phyloP scores from a whole-genome alignment of 768 basidiomycete species.

The Floccularia luteovirens region DNA sequence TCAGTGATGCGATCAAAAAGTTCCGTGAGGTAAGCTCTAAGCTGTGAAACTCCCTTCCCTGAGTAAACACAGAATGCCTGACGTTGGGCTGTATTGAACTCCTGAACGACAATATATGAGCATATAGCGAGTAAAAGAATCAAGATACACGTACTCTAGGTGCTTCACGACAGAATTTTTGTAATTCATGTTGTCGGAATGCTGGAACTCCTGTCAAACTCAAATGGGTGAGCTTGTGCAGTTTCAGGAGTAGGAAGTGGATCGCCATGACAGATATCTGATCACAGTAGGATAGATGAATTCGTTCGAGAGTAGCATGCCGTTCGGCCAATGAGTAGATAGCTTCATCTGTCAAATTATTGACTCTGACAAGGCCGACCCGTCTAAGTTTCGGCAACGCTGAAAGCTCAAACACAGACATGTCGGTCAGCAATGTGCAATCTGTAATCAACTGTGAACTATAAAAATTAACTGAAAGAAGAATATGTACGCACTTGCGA shows the following conservation, averaged over 20 bases:
- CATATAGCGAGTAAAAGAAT: no score
- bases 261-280: slow-evolving; percentile 90
- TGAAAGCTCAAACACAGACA: slow-evolving; percentile 90
- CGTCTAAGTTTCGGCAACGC: slow-evolving; percentile 84
- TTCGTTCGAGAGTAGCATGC: slow-evolving; percentile 83
- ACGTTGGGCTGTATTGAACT: slow-evolving; percentile 87
- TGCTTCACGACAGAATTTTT: slow-evolving; percentile 83
- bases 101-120: no score
- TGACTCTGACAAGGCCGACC: slow-evolving; percentile 91
- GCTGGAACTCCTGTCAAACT: slow-evolving; percentile 96
- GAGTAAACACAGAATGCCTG: slow-evolving; percentile 95
- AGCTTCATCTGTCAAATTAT: slow-evolving; percentile 89
- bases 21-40: slow-evolving; percentile 74
- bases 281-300: slow-evolving; percentile 96
- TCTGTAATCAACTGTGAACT: slow-evolving; percentile 35
- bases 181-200: slow-evolving; percentile 79
- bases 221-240: slow-evolving; percentile 90
- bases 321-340: slow-evolving; percentile 84
- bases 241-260: slow-evolving; percentile 80
- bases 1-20: slow-evolving; percentile 72
- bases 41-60: slow-evolving; percentile 77
- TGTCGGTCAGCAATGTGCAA: slow-evolving; percentile 82
- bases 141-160: slow-evolving; percentile 79
- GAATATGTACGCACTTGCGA: slow-evolving; percentile 66
- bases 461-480: slow-evolving; percentile 4